Evolutionary conservation across 345 rosid genomes (phyloP), one percentile per base, ranked within the genome.

Genomic region (Euphorbia pulcherrima): DNA sequence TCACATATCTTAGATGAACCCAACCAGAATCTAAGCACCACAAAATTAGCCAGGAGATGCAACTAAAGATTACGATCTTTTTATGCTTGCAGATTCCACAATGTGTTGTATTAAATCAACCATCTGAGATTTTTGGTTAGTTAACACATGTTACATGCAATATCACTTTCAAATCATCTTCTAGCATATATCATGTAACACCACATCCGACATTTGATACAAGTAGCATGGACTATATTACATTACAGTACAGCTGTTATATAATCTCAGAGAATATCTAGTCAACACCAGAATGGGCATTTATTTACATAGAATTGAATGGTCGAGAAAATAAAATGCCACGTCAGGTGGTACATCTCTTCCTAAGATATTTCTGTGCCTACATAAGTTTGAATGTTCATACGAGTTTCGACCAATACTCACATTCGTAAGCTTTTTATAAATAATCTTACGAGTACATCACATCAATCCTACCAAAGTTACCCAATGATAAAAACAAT

Each of bases 401-500:
- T 27, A 14, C 56, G 23, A 65, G 30, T 16, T 62, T 6, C 16
- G 17, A 44, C 17, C 16, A 44, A 44, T 24, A 62, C 44, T 13
- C 8, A 24, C 14, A 24, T 14, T 24, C 26, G 3, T 11, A 9
- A 11, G 66, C 52, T 40, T 13, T 62, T 40, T 14, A 62, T 12
- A 6, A 23, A 6, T 16, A 18, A 27, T 37, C 47, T 23, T 37
- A 37, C 41, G 40, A 50, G 30, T 63, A 39, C 4, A 59, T 14
- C 0, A 28, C 13, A 53, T 28, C 12, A 53, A n/a, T 35, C 11
- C 52, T 37, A 27, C 48, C 60, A 65, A 30, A 30, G 60, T 33
- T 44, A n/a, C 37, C 46, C 59, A 66, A 35, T 21, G 61, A 23
- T 46, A n/a, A 50, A n/a, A n/a, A n/a, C n/a, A n/a, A n/a, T n/a